Percentiles rank a stretch among this genome's conserved stretches.
phyloP scores from a whole-genome alignment of 2,329 filamentous ascomycete species.

The Sphaerulina populicola region DNA sequence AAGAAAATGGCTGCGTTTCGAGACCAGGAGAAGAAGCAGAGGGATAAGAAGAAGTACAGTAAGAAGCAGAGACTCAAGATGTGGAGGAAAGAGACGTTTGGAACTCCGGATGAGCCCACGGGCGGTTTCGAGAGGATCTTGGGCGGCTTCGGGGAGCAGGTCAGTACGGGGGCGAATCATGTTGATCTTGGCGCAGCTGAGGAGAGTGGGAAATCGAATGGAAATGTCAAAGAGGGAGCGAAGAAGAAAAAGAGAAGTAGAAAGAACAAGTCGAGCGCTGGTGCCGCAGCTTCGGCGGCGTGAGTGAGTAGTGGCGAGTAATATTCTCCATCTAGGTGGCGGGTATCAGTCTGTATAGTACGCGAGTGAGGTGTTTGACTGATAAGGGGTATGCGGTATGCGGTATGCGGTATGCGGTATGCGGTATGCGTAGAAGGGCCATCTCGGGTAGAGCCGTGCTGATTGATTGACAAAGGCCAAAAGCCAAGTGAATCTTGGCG shows the following conservation, averaged over 20 bases:
- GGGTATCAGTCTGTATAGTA: too few relatives aligned
- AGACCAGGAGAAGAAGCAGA: slow-evolving; percentile 78
- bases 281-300: neutral
- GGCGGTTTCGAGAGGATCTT: slow-evolving; percentile 35
- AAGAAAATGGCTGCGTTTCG: slow-evolving; percentile 92
- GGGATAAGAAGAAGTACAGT: slow-evolving; percentile 76
- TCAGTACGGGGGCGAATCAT: slow-evolving; percentile 6
- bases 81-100: slow-evolving; percentile 68
- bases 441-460: neutral
- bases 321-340: too few relatives aligned
- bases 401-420: too few relatives aligned
- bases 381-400: too few relatives aligned
- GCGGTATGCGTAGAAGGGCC: too few relatives aligned
- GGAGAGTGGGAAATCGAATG: slow-evolving; percentile 20
- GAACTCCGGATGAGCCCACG: slow-evolving; percentile 47
- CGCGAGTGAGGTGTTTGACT: too few relatives aligned
- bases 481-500: neutral
- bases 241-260: slow-evolving; percentile 30
- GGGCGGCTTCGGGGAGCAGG: slow-evolving; percentile 21
- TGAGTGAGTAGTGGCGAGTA: neutral
- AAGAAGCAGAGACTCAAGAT: slow-evolving; percentile 87
- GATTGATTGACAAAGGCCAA: too few relatives aligned
- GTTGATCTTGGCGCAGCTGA: slow-evolving; percentile 9
- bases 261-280: slow-evolving; percentile 8
- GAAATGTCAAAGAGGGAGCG: slow-evolving; percentile 33